Evolutionary conservation across 169 alveolate genomes (phyloP).

Genomic region (Sarcocystis neurona): DNA sequence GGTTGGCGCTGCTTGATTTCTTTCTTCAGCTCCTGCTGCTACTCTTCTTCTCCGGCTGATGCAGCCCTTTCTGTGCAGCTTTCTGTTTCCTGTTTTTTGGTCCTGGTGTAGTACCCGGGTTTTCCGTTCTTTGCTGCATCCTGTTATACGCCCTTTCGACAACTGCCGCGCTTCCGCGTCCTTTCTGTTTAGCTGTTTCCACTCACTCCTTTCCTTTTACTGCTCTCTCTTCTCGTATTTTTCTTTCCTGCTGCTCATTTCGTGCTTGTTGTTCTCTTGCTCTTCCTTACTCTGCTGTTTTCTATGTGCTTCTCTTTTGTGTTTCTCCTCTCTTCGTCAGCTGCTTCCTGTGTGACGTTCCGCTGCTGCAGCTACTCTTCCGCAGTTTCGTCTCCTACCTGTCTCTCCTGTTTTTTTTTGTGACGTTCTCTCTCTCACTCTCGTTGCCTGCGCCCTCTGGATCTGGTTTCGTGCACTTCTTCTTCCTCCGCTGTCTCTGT

Average conservation of each 20-base stretch:
- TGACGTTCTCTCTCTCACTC: no score
- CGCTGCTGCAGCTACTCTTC: no score
- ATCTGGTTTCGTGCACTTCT: no score
- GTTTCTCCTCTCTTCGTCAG: no score
- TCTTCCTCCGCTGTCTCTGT: no score
- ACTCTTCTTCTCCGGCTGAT: background rate
- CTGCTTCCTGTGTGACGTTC: no score
- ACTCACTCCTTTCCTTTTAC: background rate
- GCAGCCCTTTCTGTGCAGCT: background rate
- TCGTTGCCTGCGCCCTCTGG: no score
- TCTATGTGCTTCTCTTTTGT: background rate
- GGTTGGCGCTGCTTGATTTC: background rate
- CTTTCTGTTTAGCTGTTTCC: background rate
- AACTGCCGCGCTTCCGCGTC: background rate
- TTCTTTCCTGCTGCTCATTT: background rate
- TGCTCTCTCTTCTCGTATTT: background rate
- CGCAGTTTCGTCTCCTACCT: no score
- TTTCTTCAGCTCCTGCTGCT: background rate
- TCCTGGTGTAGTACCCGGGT: background rate
- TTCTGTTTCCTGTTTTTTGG: background rate
- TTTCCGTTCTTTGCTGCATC: background rate
- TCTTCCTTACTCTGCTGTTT: background rate
- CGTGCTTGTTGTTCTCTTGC: background rate
- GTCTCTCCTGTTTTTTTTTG: no score
- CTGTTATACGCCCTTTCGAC: background rate